Evolutionary conservation across 2,329 filamentous ascomycete genomes (phyloP), one percentile per base, ranked within the genome.

Genomic region (Purpureocillium takamizusanense): DNA sequence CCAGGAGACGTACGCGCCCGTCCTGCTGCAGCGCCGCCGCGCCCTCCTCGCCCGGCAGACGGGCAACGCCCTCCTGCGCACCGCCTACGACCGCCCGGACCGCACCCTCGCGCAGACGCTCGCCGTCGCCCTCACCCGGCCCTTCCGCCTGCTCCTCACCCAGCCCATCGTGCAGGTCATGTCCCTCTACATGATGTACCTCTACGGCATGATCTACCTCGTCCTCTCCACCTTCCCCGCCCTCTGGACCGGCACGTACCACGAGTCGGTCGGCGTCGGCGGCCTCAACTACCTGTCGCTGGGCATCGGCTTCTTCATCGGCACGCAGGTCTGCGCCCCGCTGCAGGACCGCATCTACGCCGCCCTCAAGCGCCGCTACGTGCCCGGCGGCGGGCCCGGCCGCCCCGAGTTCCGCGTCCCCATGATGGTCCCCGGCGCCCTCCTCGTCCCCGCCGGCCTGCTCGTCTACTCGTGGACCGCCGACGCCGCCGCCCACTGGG

Each of bases 111-210:
- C 54, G 14, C 76, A 82, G 44, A 44, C 38, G 5, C 34, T 45
- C 29, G 30, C 69, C 31, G 82, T 78, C 45, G 84, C 81, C 48
- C 62, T 83, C 7, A 51, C 81, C 17, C 72, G 79, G 0, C 82
- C 81, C 0, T 69, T 83, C 37, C 71, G 76, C 46, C 62, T 86
- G 30, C 67, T 86, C 14, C 55, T 61, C 35, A 83, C 49, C 13
- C 48, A 78, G 15, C 80, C 81, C 2, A 84, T 85, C 42, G 80
- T 78, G 55, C 74, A 82, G 49, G 64, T 81, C 10, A 65, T 85
- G 32, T 73, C 78, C 1, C 51, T 83, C 0, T 84, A 84, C 53
- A 74, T 77, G n/a, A 72, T 67, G 33, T 83, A 83, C 51, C 69
- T 70, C 48, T 81, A 78, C 50, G 77, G 75, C 1, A 72, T 78